Conservation (phyloP, 1,284 basidiomycete species). For the Leccinum angustisporum region DNA sequence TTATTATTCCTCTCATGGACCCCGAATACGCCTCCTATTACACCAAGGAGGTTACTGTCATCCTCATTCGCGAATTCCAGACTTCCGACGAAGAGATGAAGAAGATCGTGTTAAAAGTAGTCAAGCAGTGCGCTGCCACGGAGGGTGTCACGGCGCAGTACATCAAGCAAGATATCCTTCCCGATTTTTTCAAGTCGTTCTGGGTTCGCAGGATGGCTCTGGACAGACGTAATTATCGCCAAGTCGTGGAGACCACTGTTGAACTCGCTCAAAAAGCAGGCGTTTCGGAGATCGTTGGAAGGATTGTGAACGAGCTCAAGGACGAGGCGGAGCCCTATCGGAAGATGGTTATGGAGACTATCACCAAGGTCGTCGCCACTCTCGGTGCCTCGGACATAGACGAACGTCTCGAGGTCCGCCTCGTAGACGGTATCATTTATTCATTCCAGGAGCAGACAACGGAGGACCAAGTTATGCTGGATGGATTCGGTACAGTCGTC, state of each 20-base stretch:
- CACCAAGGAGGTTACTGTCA: slow-evolving; percentile 95
- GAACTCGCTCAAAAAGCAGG: slow-evolving; percentile 97
- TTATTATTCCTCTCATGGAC: slow-evolving; percentile 99
- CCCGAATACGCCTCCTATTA: slow-evolving; percentile 98
- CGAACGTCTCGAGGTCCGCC: slow-evolving; percentile 89
- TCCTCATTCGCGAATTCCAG: slow-evolving; percentile 98
- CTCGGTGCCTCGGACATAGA: slow-evolving; percentile 97
- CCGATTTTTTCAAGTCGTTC: slow-evolving; percentile 99
- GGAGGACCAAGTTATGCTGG: slow-evolving; percentile 98
- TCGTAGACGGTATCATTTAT: slow-evolving; percentile 98
- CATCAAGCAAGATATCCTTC: slow-evolving; percentile 95
- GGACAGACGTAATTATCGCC: slow-evolving; percentile 93
- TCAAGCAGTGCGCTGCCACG: slow-evolving; percentile 97
- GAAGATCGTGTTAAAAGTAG: slow-evolving; percentile 98
- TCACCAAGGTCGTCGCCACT: slow-evolving; percentile 92
- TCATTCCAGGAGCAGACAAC: slow-evolving; percentile 99
- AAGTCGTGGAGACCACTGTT: slow-evolving; percentile 98
- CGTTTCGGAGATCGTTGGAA: slow-evolving; percentile 92
- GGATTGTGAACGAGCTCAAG: slow-evolving; percentile 96
- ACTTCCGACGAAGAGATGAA: slow-evolving; percentile 99
- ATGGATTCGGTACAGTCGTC: slow-evolving; percentile 97
- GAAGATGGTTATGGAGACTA: slow-evolving; percentile 99
- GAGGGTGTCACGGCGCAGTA: slow-evolving; percentile 94
- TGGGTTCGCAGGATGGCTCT: slow-evolving; percentile 98
- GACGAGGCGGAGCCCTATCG: slow-evolving; percentile 96